Conservation (phyloP, 805 yeast genomes). For the Candida alai region DNA sequence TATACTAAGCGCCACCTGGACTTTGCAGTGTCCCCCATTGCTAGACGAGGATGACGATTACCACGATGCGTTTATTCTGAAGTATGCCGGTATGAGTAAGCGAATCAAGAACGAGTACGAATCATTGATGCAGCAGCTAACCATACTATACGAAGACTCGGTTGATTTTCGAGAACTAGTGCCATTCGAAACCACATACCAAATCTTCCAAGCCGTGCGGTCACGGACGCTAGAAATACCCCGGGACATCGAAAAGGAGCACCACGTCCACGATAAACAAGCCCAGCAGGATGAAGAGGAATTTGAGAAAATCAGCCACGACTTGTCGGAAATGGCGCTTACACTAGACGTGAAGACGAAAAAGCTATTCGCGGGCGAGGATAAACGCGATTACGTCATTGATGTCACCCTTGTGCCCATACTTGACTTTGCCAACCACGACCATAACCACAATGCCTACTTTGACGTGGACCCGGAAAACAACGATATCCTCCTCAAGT, state of each 20-base stretch:
- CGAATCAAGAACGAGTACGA: constrained; percentile 11
- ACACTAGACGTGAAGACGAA: constrained; percentile 60
- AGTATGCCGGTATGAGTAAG: constrained; percentile 5
- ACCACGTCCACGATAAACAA: constrained; percentile 8
- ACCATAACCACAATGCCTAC: constrained; percentile 42
- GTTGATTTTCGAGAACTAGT: constrained; percentile 12
- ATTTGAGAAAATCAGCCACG: constrained; percentile 25
- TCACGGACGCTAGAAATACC: constrained; percentile 70
- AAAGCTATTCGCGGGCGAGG: constrained; percentile 20
- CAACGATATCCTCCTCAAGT: constrained; percentile 58
- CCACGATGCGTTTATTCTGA: constrained; percentile 10
- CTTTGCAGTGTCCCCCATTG: constrained; percentile 10
- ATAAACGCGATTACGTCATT: constrained; percentile 38
- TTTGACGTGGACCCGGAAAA: constrained; percentile 55
- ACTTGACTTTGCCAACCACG: constrained; percentile 66
- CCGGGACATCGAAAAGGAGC: constrained; percentile 14
- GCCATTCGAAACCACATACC: constrained; percentile 20
- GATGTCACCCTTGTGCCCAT: constrained; percentile 61
- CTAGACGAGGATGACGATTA: not conserved
- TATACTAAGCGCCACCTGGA: constrained; percentile 15
- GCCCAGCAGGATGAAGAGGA: constrained; percentile 26
- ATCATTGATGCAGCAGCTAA: constrained; percentile 7
- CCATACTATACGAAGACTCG: constrained; percentile 2
- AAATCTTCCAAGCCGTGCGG: constrained; percentile 43
- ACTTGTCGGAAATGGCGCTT: constrained; percentile 65